Evolutionary conservation across 192 early-diverging fungal species (phyloP).

Genomic region (Backusella westeae): DNA sequence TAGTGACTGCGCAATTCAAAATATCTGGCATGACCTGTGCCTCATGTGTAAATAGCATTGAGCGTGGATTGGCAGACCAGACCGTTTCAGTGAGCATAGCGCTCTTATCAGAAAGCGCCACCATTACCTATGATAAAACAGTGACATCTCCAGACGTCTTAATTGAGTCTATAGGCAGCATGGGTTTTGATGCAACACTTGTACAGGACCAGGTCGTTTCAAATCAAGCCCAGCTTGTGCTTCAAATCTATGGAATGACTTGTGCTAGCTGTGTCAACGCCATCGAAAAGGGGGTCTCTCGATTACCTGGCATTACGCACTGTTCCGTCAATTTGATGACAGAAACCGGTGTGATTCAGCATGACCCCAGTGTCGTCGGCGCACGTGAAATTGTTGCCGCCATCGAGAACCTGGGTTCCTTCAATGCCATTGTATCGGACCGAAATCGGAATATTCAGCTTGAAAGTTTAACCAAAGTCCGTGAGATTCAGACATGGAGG

Average conservation of each 20-base stretch:
- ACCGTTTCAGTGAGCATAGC: constrained; percentile 76
- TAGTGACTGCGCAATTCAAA: constrained; percentile 64
- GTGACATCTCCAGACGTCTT: background rate
- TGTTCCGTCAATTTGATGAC: constrained; percentile 72
- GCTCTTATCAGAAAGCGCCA: constrained; percentile 80
- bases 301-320: constrained; percentile 40
- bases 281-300: constrained; percentile 59
- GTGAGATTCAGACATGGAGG: constrained; percentile 84
- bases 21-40: constrained; percentile 91
- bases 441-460: constrained; percentile 64
- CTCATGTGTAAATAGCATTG: constrained; percentile 80
- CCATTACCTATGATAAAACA: constrained; percentile 54
- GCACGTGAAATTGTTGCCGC: constrained; percentile 76
- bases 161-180: constrained; percentile 10
- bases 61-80: constrained; percentile 60
- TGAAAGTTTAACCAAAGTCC: constrained; percentile 82
- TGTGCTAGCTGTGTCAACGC: constrained; percentile 83
- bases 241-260: constrained; percentile 78
- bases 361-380: constrained; percentile 60
- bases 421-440: constrained; percentile 25
- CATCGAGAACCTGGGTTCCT: constrained; percentile 77
- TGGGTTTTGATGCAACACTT: background rate
- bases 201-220: background rate
- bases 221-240: constrained; percentile 16
- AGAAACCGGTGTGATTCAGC: constrained; percentile 73